phyloP scores from a whole-genome alignment of 2,329 filamentous ascomycete species.

The Zasmidium cellare region DNA sequence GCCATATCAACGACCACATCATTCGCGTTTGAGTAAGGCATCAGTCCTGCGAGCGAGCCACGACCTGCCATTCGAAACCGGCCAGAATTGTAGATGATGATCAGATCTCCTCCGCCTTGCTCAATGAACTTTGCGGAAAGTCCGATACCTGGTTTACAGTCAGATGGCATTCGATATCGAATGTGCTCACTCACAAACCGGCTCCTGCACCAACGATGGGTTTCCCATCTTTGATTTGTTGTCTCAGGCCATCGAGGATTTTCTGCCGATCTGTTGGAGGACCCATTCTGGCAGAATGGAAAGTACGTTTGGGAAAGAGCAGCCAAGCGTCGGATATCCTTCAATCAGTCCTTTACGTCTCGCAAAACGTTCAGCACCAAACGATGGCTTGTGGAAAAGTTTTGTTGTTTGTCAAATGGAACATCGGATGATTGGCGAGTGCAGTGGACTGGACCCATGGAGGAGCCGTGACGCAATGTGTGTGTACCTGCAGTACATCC shows the following conservation, averaged over 20 bases:
- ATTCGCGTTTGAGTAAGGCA: constrained; percentile 72
- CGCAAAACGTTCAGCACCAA: no score
- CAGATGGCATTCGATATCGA: not conserved
- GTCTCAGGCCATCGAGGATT: constrained; percentile 57
- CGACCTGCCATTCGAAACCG: constrained; percentile 72
- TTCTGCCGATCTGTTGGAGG: constrained; percentile 58
- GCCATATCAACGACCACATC: constrained; percentile 71
- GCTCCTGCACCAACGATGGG: constrained; percentile 69
- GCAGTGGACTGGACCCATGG: not conserved
- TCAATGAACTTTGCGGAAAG: constrained; percentile 71
- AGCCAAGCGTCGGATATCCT: no score
- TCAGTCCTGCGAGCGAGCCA: constrained; percentile 67
- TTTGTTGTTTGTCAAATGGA: not conserved
- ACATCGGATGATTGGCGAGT: constrained; percentile 1
- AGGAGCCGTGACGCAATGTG: constrained; percentile 9
- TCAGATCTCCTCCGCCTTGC: constrained; percentile 66
- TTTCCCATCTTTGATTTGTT: constrained; percentile 55
- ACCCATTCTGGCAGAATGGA: constrained; percentile 54
- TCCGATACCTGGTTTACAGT: constrained; percentile 57
- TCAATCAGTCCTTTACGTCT: no score
- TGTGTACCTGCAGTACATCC: constrained; percentile 2
- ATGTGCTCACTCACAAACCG: constrained; percentile 35
- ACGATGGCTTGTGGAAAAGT: no score
- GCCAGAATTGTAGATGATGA: constrained; percentile 62
- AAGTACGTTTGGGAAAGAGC: not conserved